phyloP scores from a whole-genome alignment of 768 basidiomycete genomes.

The Termitomyces sp. region DNA sequence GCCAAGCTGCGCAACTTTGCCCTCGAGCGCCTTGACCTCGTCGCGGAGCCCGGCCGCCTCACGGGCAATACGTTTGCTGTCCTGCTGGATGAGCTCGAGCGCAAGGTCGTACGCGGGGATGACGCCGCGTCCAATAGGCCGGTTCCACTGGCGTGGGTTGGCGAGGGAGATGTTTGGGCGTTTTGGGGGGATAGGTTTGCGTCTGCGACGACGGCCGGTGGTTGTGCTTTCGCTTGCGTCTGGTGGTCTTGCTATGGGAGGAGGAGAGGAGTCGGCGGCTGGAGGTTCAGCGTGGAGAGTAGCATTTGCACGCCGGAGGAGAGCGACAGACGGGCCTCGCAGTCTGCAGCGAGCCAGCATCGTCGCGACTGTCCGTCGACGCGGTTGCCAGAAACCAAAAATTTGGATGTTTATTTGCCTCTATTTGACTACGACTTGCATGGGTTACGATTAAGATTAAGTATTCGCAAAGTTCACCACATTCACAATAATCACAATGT shows the following conservation, averaged over 20 bases:
- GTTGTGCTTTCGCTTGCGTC: constrained; percentile 14
- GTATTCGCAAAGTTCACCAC: too few relatives aligned
- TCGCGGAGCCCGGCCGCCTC: constrained; percentile 37
- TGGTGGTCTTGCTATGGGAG: constrained; percentile 1
- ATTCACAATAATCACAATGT: background rate
- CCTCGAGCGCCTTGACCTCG: constrained; percentile 20
- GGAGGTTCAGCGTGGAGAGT: constrained; percentile 8
- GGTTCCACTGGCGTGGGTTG: constrained; percentile 56
- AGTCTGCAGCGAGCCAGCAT: constrained; percentile 26
- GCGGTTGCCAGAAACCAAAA: constrained; percentile 6
- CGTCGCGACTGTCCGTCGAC: constrained; percentile 1
- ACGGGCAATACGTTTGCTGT: constrained; percentile 45
- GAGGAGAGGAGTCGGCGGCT: constrained; percentile 8
- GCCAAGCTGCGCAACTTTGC: constrained; percentile 19
- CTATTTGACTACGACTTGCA: constrained; percentile 7
- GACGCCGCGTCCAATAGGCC: constrained; percentile 55
- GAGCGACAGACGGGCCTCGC: constrained; percentile 11
- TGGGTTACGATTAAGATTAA: too few relatives aligned
- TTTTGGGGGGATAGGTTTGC: constrained; percentile 19
- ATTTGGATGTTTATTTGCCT: constrained; percentile 13
- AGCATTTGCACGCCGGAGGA: constrained; percentile 20
- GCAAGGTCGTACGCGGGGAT: constrained; percentile 86
- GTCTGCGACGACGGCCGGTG: constrained; percentile 26
- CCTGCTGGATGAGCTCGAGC: constrained; percentile 58
- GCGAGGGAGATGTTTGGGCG: constrained; percentile 49